Conservation (phyloP, 495 filamentous ascomycete genomes). For the Chaetomium tenue region DNA sequence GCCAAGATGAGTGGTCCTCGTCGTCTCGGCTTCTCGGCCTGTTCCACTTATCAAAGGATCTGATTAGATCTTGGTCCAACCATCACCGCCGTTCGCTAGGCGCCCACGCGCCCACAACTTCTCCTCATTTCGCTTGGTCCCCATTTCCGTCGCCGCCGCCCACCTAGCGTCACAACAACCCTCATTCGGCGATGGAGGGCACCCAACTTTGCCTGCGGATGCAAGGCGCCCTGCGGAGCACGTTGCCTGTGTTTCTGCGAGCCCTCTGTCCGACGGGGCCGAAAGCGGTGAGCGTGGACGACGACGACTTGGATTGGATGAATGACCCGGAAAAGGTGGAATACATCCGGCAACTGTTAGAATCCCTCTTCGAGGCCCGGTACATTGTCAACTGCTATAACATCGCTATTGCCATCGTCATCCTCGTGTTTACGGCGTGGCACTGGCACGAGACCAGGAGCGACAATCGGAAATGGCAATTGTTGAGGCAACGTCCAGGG, state of each 20-base stretch:
- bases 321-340: constrained; percentile 36
- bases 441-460: constrained; percentile 30
- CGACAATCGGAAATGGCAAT: constrained; percentile 27
- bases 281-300: constrained; percentile 2
- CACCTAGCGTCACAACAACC: neutral
- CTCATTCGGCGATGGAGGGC: constrained; percentile 8
- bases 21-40: neutral
- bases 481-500: neutral
- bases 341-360: constrained; percentile 38
- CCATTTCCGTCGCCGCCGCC: neutral
- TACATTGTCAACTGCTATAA: constrained; percentile 40
- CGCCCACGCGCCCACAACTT: neutral
- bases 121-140: neutral
- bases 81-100: neutral
- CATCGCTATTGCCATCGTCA: constrained; percentile 33
- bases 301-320: constrained; percentile 6
- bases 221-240: neutral
- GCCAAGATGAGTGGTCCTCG: neutral
- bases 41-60: constrained; percentile 5
- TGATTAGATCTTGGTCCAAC: constrained; percentile 14
- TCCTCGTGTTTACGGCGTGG: constrained; percentile 31
- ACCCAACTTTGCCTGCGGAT: constrained; percentile 6
- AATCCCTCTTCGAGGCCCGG: constrained; percentile 36
- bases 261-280: neutral
- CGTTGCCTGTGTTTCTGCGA: constrained; percentile 11